Conservation (phyloP, 495 filamentous ascomycete species). For the Rostrohypoxylon terebratum region DNA sequence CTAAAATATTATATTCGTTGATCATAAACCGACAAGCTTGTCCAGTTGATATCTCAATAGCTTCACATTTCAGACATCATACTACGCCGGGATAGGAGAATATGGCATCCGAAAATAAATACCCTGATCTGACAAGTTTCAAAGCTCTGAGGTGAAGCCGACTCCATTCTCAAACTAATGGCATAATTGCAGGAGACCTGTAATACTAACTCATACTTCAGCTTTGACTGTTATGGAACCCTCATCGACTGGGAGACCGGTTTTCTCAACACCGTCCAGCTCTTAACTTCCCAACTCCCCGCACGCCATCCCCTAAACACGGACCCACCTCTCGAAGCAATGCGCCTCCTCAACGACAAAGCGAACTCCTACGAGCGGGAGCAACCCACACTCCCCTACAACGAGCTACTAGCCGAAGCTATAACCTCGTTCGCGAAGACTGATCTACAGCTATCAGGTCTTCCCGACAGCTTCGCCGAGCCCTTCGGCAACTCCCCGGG, state of each 20-base stretch:
- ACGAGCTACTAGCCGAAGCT: slow-evolving; percentile 63
- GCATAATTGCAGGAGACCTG: not conserved
- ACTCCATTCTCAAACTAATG: not conserved
- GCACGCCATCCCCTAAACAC: slow-evolving; percentile 57
- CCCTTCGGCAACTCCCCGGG: slow-evolving; percentile 68
- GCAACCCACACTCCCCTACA: slow-evolving; percentile 68
- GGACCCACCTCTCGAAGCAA: slow-evolving; percentile 46
- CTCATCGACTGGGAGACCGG: slow-evolving; percentile 79
- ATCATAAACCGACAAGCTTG: not conserved
- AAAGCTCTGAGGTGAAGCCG: slow-evolving; percentile 47
- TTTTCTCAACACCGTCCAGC: slow-evolving; percentile 48
- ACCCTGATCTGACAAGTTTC: slow-evolving; percentile 47
- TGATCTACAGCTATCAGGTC: slow-evolving; percentile 53
- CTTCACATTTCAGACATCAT: not conserved
- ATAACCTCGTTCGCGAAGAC: slow-evolving; percentile 60
- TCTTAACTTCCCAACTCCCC: slow-evolving; percentile 58
- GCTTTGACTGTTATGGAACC: slow-evolving; percentile 87
- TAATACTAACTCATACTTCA: slow-evolving; percentile 49
- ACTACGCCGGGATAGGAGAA: not conserved
- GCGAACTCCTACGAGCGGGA: slow-evolving; percentile 55
- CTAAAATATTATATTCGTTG: not conserved
- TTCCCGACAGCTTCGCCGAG: slow-evolving; percentile 49
- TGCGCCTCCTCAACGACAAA: slow-evolving; percentile 51
- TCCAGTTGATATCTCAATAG: not conserved
- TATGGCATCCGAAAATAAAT: slow-evolving; percentile 37